Conservation (phyloP, 73 alveolate species). For the Paramecium octaurelia region DNA sequence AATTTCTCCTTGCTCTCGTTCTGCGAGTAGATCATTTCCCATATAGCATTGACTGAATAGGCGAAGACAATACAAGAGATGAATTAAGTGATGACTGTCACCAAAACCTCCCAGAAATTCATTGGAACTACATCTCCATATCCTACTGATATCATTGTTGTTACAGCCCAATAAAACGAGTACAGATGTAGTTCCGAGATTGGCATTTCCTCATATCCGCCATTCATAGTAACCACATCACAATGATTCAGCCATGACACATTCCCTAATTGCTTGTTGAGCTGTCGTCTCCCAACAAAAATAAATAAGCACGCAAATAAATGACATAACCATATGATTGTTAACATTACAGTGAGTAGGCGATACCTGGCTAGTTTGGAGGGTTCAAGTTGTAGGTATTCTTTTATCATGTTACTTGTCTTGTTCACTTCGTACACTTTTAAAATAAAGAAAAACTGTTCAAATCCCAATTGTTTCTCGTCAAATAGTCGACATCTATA, state of each 20-base stretch:
- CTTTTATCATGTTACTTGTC: background rate
- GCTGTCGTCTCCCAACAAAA: background rate
- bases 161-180: slow-evolving; percentile 62
- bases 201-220: background rate
- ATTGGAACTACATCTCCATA: slow-evolving; percentile 62
- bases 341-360: background rate
- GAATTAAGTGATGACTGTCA: slow-evolving; percentile 22
- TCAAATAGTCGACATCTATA: background rate
- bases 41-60: slow-evolving; percentile 57
- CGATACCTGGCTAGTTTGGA: background rate
- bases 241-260: background rate
- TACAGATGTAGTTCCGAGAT: background rate
- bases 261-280: background rate
- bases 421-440: background rate
- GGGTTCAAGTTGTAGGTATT: background rate
- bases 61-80: slow-evolving; percentile 63
- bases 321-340: slow-evolving; percentile 39
- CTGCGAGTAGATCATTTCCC: slow-evolving; percentile 32
- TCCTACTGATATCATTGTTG: slow-evolving; percentile 61
- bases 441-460: background rate
- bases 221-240: background rate
- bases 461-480: background rate
- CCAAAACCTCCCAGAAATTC: slow-evolving; percentile 39
- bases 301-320: slow-evolving; percentile 8
- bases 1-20: slow-evolving; percentile 33